Evolutionary conservation across 2,329 filamentous ascomycete species (phyloP).

Genomic region (Colletotrichum phormii): DNA sequence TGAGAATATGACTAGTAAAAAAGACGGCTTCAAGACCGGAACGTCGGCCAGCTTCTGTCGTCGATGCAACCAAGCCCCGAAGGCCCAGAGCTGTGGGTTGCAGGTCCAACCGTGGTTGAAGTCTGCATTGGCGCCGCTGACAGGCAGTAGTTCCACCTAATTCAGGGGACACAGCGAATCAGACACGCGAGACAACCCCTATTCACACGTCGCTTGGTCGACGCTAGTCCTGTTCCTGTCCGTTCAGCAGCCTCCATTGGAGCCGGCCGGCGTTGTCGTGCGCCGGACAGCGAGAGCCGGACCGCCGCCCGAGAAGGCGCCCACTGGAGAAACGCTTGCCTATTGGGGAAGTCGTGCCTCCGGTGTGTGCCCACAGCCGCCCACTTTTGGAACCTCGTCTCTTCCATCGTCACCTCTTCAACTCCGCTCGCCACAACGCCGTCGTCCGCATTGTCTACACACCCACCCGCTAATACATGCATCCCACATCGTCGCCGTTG

Average conservation of each 20-base stretch:
- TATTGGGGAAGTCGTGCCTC: background rate
- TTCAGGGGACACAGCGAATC: conserved; percentile 18
- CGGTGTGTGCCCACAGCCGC: conserved; percentile 9
- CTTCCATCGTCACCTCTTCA: conserved; percentile 1
- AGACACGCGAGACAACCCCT: background rate
- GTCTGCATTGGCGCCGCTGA: conserved; percentile 27
- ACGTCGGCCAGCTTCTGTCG: conserved; percentile 6
- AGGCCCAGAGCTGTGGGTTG: background rate
- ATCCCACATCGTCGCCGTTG: conserved; percentile 7
- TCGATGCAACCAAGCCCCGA: background rate
- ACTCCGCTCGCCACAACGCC: conserved; percentile 18
- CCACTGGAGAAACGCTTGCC: conserved; percentile 11
- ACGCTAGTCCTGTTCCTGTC: conserved; percentile 28
- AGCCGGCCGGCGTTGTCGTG: background rate
- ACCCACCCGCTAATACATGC: background rate
- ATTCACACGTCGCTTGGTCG: conserved; percentile 4
- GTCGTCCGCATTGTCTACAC: background rate
- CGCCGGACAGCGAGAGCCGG: background rate
- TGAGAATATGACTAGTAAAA: background rate
- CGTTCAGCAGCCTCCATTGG: background rate
- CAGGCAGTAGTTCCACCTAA: background rate
- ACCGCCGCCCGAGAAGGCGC: background rate
- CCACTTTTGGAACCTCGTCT: background rate
- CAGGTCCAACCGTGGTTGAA: background rate
- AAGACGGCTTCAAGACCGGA: background rate